These are phyloP conservation scores for Leccinum longicurvipes DNA, from an alignment of 768 basidiomycete species.

Conservation along the genomic window DNA sequence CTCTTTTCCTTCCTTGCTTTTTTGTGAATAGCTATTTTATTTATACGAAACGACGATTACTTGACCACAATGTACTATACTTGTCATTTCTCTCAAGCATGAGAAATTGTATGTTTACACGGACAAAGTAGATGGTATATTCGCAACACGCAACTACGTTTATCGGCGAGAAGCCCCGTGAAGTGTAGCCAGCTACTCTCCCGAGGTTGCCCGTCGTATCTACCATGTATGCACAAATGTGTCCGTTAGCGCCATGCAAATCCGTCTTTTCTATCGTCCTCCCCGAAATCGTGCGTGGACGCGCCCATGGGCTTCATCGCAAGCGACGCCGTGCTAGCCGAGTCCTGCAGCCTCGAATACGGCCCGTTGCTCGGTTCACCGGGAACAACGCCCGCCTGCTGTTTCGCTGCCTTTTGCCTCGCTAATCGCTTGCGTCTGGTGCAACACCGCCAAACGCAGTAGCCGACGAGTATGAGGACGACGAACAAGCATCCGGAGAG, in stretches of 20 bases:
- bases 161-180: neutral
- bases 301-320: slow-evolving; percentile 29
- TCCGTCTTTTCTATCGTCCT: slow-evolving; percentile 17
- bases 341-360: slow-evolving; percentile 25
- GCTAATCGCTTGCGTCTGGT: slow-evolving; percentile 38
- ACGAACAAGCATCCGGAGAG: slow-evolving; percentile 56
- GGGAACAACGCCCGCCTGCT: slow-evolving; percentile 6
- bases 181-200: slow-evolving; percentile 33
- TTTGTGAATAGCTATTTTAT: neutral
- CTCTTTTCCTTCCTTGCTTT: neutral
- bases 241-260: slow-evolving; percentile 9
- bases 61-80: too few relatives aligned
- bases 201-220: slow-evolving; percentile 16
- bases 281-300: slow-evolving; percentile 18
- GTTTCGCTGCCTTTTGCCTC: slow-evolving; percentile 20
- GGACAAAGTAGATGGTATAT: slow-evolving; percentile 4
- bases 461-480: slow-evolving; percentile 42
- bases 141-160: slow-evolving; percentile 6
- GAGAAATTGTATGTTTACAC: neutral
- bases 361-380: slow-evolving; percentile 7
- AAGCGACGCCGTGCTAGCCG: slow-evolving; percentile 28
- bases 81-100: neutral
- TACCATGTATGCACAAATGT: neutral
- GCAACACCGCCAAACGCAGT: slow-evolving; percentile 62
- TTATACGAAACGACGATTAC: neutral